A percentile compares a stretch with the other conserved stretches of the same genome.
These are phyloP conservation scores for Nemania abortiva DNA, from an alignment of 2,329 filamentous ascomycete species.

Conservation along the genomic window DNA sequence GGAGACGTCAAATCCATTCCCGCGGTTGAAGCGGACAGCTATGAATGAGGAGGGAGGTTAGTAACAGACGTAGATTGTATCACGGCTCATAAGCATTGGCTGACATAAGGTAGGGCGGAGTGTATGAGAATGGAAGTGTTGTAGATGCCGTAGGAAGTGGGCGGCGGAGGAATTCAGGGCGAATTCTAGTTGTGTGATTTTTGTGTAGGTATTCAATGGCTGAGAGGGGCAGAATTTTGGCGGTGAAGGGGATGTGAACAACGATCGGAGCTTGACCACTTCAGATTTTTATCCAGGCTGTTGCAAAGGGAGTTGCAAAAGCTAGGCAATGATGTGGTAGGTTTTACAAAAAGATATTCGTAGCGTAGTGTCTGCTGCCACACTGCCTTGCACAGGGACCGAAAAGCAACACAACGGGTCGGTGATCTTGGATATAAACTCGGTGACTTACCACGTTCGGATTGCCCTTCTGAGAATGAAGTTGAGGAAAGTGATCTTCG, in stretches of 20 bases:
- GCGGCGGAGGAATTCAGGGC: background rate
- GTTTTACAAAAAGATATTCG: constrained; percentile 2
- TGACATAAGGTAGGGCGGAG: constrained; percentile 29
- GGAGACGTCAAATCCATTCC: constrained; percentile 83
- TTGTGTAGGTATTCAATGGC: constrained; percentile 17
- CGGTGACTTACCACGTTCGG: constrained; percentile 59
- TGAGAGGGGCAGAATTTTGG: constrained; percentile 22
- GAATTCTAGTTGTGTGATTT: constrained; percentile 7
- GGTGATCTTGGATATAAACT: background rate
- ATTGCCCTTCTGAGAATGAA: constrained; percentile 73
- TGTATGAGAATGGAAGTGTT: background rate
- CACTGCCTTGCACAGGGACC: background rate
- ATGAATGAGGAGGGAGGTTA: constrained; percentile 54
- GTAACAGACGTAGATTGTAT: constrained; percentile 46
- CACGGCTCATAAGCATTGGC: constrained; percentile 3
- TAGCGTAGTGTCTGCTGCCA: background rate
- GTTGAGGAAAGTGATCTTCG: constrained; percentile 88
- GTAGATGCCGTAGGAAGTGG: background rate
- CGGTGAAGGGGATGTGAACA: constrained; percentile 21
- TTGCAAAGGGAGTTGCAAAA: background rate
- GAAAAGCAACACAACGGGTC: background rate
- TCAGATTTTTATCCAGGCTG: background rate
- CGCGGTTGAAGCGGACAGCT: constrained; percentile 85
- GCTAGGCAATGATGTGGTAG: background rate
- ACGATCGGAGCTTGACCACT: background rate